Evolutionary conservation across 2,329 filamentous ascomycete species (phyloP).

Genomic region (Cadophora gregata): DNA sequence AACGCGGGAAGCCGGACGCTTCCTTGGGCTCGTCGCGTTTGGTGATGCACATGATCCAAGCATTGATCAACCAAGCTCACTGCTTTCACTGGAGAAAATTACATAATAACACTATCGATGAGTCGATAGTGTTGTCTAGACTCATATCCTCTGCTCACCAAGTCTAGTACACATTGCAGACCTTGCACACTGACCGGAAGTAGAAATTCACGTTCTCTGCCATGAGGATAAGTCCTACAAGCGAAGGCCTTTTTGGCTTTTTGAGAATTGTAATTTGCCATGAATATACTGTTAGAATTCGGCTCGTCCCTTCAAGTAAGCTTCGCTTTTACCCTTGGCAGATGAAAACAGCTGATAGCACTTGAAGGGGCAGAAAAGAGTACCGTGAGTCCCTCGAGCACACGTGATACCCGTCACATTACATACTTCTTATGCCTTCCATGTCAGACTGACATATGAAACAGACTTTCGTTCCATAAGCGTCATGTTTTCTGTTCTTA

Average conservation of each 20-base stretch:
- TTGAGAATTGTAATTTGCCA: too few relatives aligned
- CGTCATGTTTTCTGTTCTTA: not conserved
- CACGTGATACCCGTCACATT: not conserved
- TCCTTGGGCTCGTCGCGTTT: not conserved
- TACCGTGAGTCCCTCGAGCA: not conserved
- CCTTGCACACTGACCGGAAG: too few relatives aligned
- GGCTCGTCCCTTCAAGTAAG: not conserved
- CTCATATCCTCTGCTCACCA: too few relatives aligned
- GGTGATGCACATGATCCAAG: not conserved
- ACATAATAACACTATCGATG: not conserved
- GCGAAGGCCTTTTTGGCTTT: too few relatives aligned
- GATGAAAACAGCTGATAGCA: not conserved
- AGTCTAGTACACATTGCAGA: too few relatives aligned
- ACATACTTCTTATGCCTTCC: not conserved
- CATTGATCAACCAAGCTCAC: not conserved
- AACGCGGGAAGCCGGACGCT: slow-evolving; percentile 1
- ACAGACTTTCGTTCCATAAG: not conserved
- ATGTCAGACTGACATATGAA: not conserved
- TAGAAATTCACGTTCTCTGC: too few relatives aligned
- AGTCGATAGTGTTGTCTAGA: not conserved
- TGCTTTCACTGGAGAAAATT: not conserved
- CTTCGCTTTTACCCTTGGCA: not conserved
- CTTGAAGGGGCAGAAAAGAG: not conserved
- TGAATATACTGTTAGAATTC: too few relatives aligned
- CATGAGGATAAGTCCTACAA: too few relatives aligned